Conservation (phyloP, 1,284 basidiomycete genomes). For the Sporisorium exsertum region DNA sequence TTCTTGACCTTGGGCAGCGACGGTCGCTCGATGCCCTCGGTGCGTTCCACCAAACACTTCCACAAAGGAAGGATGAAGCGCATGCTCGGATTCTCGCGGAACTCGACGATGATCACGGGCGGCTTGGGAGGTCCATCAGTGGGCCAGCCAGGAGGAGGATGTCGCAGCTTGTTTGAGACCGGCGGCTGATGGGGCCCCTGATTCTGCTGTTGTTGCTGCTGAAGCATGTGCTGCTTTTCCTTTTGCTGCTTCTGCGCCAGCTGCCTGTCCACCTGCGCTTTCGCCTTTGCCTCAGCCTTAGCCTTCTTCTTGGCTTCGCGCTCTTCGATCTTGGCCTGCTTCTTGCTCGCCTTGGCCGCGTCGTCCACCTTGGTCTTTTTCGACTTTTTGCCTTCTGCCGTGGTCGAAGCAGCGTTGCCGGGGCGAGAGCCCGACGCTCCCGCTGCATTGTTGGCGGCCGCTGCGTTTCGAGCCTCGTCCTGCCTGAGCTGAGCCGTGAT, state of each 20-base stretch:
- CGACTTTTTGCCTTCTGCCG: conserved; percentile 43
- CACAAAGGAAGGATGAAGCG: conserved; percentile 66
- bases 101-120: conserved; percentile 67
- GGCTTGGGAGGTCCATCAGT: conserved; percentile 53
- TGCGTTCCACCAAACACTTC: conserved; percentile 60
- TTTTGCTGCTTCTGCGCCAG: conserved; percentile 36
- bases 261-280: conserved; percentile 41
- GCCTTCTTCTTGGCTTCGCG: conserved; percentile 54
- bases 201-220: conserved; percentile 19
- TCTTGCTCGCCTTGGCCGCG: conserved; percentile 45
- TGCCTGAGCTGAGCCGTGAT: conserved; percentile 54
- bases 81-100: conserved; percentile 65
- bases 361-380: conserved; percentile 52
- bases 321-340: conserved; percentile 54
- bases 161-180: conserved; percentile 39
- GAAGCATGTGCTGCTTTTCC: conserved; percentile 37
- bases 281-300: conserved; percentile 53
- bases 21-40: conserved; percentile 45
- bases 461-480: conserved; percentile 49
- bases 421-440: conserved; percentile 28
- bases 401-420: conserved; percentile 16
- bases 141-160: conserved; percentile 52
- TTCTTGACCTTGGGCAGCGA: conserved; percentile 48
- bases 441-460: conserved; percentile 33
- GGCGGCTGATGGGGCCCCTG: conserved; percentile 19